Percentiles rank a stretch among this genome's conserved stretches.
Conservation (phyloP, 192 early-diverging fungal species). For the Diversispora eburnea region DNA sequence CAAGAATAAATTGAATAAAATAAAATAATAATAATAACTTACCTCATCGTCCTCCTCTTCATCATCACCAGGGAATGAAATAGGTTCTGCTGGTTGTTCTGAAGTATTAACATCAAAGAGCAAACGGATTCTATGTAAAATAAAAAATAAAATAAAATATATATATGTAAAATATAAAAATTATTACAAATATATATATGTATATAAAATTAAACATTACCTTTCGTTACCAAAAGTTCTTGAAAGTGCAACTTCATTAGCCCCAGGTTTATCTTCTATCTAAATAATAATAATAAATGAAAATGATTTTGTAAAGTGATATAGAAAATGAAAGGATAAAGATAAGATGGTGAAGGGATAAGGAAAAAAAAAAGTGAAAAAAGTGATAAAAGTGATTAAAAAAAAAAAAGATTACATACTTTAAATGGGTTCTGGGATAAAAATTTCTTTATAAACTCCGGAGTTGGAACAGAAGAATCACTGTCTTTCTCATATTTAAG, state of each 20-base stretch:
- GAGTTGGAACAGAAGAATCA: conserved; percentile 10
- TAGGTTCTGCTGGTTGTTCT: conserved; percentile 19
- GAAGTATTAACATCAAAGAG: neutral
- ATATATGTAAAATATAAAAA: conserved; percentile 9
- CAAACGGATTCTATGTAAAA: conserved; percentile 25
- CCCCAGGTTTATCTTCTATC: conserved; percentile 76
- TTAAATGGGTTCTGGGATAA: conserved; percentile 58
- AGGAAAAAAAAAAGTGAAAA: too few relatives aligned
- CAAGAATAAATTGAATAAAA: neutral
- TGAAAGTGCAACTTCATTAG: conserved; percentile 74
- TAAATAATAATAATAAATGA: conserved; percentile 29
- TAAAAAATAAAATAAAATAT: neutral
- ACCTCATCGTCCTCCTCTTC: conserved; percentile 40
- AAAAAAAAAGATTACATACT: conserved; percentile 26
- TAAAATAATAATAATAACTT: neutral
- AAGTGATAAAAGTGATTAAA: neutral
- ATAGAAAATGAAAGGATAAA: too few relatives aligned
- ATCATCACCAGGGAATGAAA: conserved; percentile 49
- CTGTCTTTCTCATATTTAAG: neutral
- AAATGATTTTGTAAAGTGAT: neutral
- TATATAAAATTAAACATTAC: too few relatives aligned
- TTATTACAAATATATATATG: neutral
- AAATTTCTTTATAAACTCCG: conserved; percentile 76
- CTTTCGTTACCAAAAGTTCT: conserved; percentile 89
- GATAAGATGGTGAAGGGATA: too few relatives aligned